Base-by-base conservation (phyloP, 345 rosid species). In the Citrus medica region DNA sequence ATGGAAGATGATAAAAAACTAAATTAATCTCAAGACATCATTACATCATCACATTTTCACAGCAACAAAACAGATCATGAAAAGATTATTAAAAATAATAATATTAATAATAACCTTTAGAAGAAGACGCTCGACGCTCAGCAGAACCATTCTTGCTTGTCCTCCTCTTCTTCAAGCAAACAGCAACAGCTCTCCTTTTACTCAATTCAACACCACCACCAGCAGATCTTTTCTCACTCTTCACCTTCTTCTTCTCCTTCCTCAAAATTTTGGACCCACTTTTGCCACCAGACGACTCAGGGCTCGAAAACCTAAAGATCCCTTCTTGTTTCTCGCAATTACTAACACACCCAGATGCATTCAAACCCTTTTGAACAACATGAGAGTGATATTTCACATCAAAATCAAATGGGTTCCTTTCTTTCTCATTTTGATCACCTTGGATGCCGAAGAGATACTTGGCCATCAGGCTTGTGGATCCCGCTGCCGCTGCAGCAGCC, bases 221-320 rank as follows among this genome's bases (percentile, higher is more conserved):
- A 37, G 2, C 56, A 76, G 88, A 83, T 83, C 82, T 79, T 74
- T 82, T 83, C 69, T 81, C 86, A 55, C 59, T 79, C 64, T 73
- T 74, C 32, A 13, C 38, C 58, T 63, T 75, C 40, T 40, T 38
- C 38, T n/a, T 75, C 79, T 33, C 35, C 35, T 79, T 81, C 79
- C 86, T 81, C 60, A 59, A 64, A 28, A 71, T 80, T 83, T 81
- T 90, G 14, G 69, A 56, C 28, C 74, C 83, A 48, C 71, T 62
- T 24, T 80, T 72, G 1, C 64, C 70, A 17, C 80, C 64, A 14
- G 91, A 88, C 69, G 90, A 89, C 69, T 84, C 91, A 55, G 90
- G 73, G 59, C 97, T 92, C 67, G 92, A 89, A 83, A 94, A 90
- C 87, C 92, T 84, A 86, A 94, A 94, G 71, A 92, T 83, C 72